phyloP scores from a whole-genome alignment of 2,329 filamentous ascomycete species.

The Alternaria sp. region DNA sequence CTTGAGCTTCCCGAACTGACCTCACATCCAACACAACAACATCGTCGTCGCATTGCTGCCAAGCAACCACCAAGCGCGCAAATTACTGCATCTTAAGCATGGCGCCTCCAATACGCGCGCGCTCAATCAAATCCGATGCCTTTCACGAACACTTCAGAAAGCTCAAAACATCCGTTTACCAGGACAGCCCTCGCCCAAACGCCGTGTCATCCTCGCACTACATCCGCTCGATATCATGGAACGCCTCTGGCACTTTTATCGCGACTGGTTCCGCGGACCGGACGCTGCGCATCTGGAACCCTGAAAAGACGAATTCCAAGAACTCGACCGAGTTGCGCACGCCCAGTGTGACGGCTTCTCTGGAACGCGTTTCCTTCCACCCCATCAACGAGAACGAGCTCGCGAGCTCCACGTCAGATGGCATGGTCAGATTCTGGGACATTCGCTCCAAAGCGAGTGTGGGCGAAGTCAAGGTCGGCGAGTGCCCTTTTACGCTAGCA shows the following conservation, averaged over 20 bases:
- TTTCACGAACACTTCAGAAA: slow-evolving; percentile 72
- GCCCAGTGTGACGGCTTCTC: slow-evolving; percentile 56
- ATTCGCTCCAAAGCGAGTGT: slow-evolving; percentile 75
- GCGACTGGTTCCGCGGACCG: slow-evolving; percentile 79
- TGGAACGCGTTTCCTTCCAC: slow-evolving; percentile 82
- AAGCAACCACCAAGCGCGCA: not conserved
- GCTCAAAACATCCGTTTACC: slow-evolving; percentile 75
- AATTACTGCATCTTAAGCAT: slow-evolving; percentile 22
- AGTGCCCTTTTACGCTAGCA: slow-evolving; percentile 73
- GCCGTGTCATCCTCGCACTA: slow-evolving; percentile 47
- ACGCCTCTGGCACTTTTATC: slow-evolving; percentile 80
- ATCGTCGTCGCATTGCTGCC: not conserved
- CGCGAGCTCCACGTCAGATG: slow-evolving; percentile 76
- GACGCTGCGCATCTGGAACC: slow-evolving; percentile 81
- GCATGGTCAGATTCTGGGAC: slow-evolving; percentile 81
- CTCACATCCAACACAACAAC: not conserved
- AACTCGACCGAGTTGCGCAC: slow-evolving; percentile 79
- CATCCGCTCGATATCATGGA: slow-evolving; percentile 85
- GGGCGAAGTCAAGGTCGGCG: slow-evolving; percentile 69
- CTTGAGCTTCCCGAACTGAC: slow-evolving; percentile 1
- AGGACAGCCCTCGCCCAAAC: slow-evolving; percentile 50
- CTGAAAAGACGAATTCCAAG: slow-evolving; percentile 75
- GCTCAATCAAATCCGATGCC: slow-evolving; percentile 71
- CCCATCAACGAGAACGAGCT: slow-evolving; percentile 79
- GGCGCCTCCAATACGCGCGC: slow-evolving; percentile 57